Evolutionary conservation across 108 stramenopile genomes (phyloP).

Genomic region (Cylindrotheca fusiformis): DNA sequence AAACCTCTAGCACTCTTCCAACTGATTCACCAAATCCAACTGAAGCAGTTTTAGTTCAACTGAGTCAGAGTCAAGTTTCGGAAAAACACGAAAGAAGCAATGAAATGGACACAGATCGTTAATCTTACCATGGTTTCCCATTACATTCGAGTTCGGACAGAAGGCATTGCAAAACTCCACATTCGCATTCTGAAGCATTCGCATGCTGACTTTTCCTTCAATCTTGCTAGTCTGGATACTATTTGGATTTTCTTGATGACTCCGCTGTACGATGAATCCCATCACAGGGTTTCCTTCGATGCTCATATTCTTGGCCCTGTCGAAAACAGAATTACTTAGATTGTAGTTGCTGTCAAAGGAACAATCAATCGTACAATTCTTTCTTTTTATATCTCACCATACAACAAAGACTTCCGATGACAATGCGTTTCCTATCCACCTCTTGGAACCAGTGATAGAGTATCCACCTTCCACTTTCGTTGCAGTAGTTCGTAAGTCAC

Average conservation of each 20-base stretch:
- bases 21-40: conserved; percentile 27
- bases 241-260: conserved; percentile 5
- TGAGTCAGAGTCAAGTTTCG: neutral
- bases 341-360: neutral
- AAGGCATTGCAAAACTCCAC: conserved; percentile 17
- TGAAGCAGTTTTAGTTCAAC: neutral
- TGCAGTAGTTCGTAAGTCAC: conserved; percentile 7
- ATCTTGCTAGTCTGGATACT: conserved; percentile 21
- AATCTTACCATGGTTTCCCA: conserved; percentile 19
- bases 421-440: conserved; percentile 28
- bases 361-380: neutral
- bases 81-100: too few relatives aligned
- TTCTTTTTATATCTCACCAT: conserved; percentile 1
- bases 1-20: conserved; percentile 17
- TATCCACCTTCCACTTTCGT: conserved; percentile 15
- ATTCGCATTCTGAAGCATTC: conserved; percentile 25
- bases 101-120: too few relatives aligned
- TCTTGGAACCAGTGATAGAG: conserved; percentile 18
- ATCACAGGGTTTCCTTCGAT: conserved; percentile 17
- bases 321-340: neutral
- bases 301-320: conserved; percentile 9
- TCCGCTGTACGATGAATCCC: conserved; percentile 21
- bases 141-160: conserved; percentile 21
- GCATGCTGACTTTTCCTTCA: conserved; percentile 22
- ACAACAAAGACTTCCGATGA: conserved; percentile 25